Evolutionary conservation across 495 filamentous ascomycete species (phyloP).

Genomic region (Podospora pseudoanserina): DNA sequence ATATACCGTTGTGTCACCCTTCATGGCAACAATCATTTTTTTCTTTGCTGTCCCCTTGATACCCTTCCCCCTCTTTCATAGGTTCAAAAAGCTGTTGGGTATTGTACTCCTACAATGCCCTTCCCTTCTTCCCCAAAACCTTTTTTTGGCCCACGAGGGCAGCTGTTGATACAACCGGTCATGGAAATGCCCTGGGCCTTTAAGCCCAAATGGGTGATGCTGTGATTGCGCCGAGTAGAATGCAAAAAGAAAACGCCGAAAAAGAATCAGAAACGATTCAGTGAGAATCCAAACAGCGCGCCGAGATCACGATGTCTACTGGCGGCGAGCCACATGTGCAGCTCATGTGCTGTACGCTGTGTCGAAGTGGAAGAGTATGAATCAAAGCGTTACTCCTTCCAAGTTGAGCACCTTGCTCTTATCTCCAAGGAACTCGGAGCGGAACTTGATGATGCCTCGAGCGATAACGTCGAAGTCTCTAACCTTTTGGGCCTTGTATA

Average conservation of each 20-base stretch:
- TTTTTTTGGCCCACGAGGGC: neutral
- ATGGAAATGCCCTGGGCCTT: neutral
- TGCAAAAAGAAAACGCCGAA: neutral
- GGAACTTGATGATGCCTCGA: constrained; percentile 75
- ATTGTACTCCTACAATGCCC: neutral
- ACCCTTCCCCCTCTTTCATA: neutral
- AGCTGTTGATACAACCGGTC: neutral
- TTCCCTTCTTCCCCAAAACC: neutral
- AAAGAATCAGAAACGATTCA: neutral
- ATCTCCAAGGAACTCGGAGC: constrained; percentile 54
- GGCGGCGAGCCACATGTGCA: neutral
- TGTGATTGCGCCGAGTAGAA: neutral
- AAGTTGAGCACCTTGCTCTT: constrained; percentile 48
- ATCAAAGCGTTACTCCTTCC: constrained; percentile 35
- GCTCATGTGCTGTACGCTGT: neutral
- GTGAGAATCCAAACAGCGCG: neutral
- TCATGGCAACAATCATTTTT: neutral
- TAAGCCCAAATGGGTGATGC: neutral
- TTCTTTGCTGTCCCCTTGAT: neutral
- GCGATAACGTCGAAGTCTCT: constrained; percentile 81
- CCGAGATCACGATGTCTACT: neutral
- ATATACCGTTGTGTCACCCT: too few relatives aligned
- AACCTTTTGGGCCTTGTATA: constrained; percentile 68
- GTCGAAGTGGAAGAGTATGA: neutral
- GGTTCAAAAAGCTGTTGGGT: neutral